Conservation (phyloP, 2,329 filamentous ascomycete species). For the Fragosphaeria purpurea region DNA sequence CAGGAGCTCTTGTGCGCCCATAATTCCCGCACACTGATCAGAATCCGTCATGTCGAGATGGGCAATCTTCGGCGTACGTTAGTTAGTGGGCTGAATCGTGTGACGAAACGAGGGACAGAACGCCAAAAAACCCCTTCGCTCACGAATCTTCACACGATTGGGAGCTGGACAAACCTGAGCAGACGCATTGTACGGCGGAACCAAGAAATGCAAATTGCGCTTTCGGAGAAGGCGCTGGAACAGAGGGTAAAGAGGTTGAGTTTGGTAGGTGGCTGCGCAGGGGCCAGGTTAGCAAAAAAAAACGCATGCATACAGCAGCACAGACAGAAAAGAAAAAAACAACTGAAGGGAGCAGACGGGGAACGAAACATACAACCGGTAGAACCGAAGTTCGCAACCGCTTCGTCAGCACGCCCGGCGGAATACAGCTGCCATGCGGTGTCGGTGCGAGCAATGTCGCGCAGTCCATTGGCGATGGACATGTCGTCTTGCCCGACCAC, state of each 20-base stretch:
- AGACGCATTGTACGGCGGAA: constrained; percentile 79
- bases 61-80: constrained; percentile 47
- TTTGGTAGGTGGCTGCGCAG: constrained; percentile 53
- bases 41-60: constrained; percentile 62
- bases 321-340: constrained; percentile 19
- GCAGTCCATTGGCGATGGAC: constrained; percentile 51
- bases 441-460: constrained; percentile 60
- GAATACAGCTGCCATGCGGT: constrained; percentile 84
- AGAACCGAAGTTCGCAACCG: constrained; percentile 84
- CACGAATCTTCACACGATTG: no score
- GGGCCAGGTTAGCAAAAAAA: constrained; percentile 18
- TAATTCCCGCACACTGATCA: constrained; percentile 63
- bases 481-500: constrained; percentile 66
- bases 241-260: constrained; percentile 64
- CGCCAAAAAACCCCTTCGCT: neutral
- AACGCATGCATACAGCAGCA: neutral
- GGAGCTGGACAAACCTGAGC: constrained; percentile 55
- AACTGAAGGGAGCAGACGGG: neutral
- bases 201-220: constrained; percentile 62
- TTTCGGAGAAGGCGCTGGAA: constrained; percentile 65
- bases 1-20: constrained; percentile 75
- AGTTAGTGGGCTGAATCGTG: neutral
- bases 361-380: constrained; percentile 17
- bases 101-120: neutral
- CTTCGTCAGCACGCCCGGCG: constrained; percentile 64